These are phyloP conservation scores for Meyerozyma sp. DNA, from an alignment of 1,139 yeast genomes.

Conservation along the genomic window DNA sequence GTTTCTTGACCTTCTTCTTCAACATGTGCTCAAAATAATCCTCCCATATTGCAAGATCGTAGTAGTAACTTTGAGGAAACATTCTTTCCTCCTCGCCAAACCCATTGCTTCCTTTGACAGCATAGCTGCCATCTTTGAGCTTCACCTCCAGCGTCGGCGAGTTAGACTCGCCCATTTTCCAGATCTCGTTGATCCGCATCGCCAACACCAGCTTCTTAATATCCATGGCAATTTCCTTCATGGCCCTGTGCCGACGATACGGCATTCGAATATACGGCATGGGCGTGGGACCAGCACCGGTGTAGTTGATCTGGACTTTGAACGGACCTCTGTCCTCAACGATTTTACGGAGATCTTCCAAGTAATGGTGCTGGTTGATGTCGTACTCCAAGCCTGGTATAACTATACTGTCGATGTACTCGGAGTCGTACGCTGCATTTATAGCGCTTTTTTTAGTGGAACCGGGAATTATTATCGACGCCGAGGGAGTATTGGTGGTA, in stretches of 20 bases:
- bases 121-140: conserved; percentile 21
- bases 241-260: conserved; percentile 11
- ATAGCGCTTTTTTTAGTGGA: conserved; percentile 16
- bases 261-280: conserved; percentile 30
- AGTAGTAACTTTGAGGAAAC: conserved; percentile 25
- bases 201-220: conserved; percentile 25
- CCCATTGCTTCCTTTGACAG: conserved; percentile 26
- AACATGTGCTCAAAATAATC: conserved; percentile 32
- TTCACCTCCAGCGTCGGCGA: conserved; percentile 9
- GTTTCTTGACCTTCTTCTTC: conserved; percentile 3
- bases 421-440: conserved; percentile 28
- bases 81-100: conserved; percentile 23
- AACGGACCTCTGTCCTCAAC: conserved; percentile 35
- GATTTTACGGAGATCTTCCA: conserved; percentile 14
- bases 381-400: conserved; percentile 33
- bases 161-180: conserved; percentile 17
- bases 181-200: conserved; percentile 19
- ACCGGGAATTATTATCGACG: conserved; percentile 14
- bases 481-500: conserved; percentile 5
- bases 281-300: conserved; percentile 28
- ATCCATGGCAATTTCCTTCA: conserved; percentile 27
- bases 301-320: conserved; percentile 24
- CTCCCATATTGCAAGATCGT: conserved; percentile 24
- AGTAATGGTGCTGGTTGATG: conserved; percentile 24
- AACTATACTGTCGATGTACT: conserved; percentile 28